These are phyloP conservation scores for Trichoderma sp. DNA, from an alignment of 2,329 filamentous ascomycete genomes.

Conservation along the genomic window DNA sequence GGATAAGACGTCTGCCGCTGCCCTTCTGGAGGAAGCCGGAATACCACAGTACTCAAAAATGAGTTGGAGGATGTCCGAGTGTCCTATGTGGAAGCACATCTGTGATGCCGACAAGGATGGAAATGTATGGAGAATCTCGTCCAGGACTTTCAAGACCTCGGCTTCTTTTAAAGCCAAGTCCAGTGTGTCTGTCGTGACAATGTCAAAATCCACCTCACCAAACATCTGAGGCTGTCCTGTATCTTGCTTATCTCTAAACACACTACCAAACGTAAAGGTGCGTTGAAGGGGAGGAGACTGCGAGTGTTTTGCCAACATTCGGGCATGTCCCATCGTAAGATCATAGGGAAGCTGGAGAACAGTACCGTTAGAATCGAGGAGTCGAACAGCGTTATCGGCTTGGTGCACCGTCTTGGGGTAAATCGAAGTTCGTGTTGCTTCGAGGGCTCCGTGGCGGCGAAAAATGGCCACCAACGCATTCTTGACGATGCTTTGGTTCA, in stretches of 20 bases:
- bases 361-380: constrained; percentile 81
- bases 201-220: constrained; percentile 93
- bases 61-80: constrained; percentile 78
- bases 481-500: constrained; percentile 71
- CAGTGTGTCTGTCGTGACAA: constrained; percentile 76
- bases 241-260: constrained; percentile 75
- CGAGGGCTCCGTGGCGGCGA: constrained; percentile 82
- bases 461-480: constrained; percentile 75
- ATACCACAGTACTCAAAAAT: constrained; percentile 92
- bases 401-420: constrained; percentile 84
- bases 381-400: constrained; percentile 65
- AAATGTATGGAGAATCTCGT: constrained; percentile 81
- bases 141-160: constrained; percentile 88
- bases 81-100: constrained; percentile 89
- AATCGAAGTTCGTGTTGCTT: constrained; percentile 68
- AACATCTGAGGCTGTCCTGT: constrained; percentile 79
- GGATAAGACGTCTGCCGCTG: constrained; percentile 79
- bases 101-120: constrained; percentile 66
- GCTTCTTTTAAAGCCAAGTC: constrained; percentile 89
- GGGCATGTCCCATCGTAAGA: constrained; percentile 82
- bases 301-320: constrained; percentile 71
- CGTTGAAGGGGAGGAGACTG: constrained; percentile 63
- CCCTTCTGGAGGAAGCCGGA: constrained; percentile 61
- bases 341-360: constrained; percentile 93
- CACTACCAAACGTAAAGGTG: constrained; percentile 81